Percentiles rank a stretch among this genome's conserved stretches.
These are phyloP conservation scores for Cercospora zeae-maydis DNA, from an alignment of 2,329 filamentous ascomycete species.

Conservation along the genomic window DNA sequence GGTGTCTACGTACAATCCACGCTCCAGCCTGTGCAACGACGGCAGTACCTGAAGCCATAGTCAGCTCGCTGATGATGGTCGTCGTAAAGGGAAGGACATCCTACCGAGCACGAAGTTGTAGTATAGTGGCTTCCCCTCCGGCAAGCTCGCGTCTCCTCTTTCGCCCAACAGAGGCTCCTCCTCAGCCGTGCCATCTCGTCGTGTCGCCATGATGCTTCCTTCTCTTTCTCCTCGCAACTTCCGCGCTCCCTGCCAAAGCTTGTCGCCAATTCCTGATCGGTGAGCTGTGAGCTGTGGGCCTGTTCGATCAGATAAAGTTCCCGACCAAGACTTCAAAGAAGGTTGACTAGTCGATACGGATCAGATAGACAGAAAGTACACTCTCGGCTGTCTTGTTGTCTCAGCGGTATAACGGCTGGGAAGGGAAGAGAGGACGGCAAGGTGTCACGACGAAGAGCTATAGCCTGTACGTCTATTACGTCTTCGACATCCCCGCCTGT, in stretches of 20 bases:
- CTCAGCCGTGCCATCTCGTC: slow-evolving; percentile 45
- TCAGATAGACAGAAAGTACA: not conserved
- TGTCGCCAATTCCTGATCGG: not conserved
- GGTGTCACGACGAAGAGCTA: not conserved
- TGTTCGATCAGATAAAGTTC: slow-evolving; percentile 4
- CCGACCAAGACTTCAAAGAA: not conserved
- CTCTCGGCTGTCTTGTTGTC: not conserved
- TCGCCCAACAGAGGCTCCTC: slow-evolving; percentile 68
- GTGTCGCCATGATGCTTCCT: slow-evolving; percentile 4
- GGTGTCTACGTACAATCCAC: slow-evolving; percentile 54
- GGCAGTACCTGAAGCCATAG: slow-evolving; percentile 63
- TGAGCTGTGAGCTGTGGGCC: not conserved
- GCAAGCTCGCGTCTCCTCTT: slow-evolving; percentile 70
- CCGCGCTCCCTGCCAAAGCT: not conserved
- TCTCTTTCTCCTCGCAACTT: not conserved
- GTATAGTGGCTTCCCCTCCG: slow-evolving; percentile 59
- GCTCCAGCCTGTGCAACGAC: slow-evolving; percentile 75
- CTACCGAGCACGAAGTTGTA: slow-evolving; percentile 73
- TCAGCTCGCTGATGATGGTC: slow-evolving; percentile 6
- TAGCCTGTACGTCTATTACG: slow-evolving; percentile 12
- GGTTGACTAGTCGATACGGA: not conserved
- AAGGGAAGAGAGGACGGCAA: slow-evolving; percentile 2
- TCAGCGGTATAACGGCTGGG: not conserved
- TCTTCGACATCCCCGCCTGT: slow-evolving; percentile 14
- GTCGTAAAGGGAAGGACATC: slow-evolving; percentile 19